A percentile compares a stretch with the other conserved stretches of the same genome.
Conservation (phyloP, 106 monocot species). For the Agapanthus africanus region DNA sequence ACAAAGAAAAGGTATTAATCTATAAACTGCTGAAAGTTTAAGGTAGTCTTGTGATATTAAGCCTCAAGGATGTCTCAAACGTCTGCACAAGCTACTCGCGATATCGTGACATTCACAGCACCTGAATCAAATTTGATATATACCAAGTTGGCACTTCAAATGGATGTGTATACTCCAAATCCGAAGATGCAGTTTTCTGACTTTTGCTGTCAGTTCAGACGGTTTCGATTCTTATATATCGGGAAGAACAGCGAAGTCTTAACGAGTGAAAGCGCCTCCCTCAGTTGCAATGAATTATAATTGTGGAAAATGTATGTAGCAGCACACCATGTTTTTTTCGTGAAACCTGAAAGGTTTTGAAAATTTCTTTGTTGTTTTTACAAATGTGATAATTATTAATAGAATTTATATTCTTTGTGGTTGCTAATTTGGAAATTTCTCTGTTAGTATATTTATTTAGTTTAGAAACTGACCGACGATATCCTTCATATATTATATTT, state of each 20-base stretch:
- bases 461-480: background rate
- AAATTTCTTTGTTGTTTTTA: background rate
- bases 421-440: too few species aligned
- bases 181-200: background rate
- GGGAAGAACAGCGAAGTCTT: too few species aligned
- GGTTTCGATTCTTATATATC: background rate
- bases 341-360: background rate
- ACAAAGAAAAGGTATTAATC: too few species aligned
- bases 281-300: background rate
- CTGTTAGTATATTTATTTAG: constrained; percentile 1
- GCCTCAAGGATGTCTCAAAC: too few species aligned
- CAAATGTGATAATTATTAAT: background rate
- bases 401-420: too few species aligned
- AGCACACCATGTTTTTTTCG: background rate
- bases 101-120: background rate
- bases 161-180: too few species aligned
- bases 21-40: too few species aligned
- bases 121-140: background rate
- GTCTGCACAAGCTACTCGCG: too few species aligned
- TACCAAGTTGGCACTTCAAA: too few species aligned
- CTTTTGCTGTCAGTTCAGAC: background rate
- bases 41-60: too few species aligned
- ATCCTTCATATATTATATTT: too few species aligned
- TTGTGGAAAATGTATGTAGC: background rate
- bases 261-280: too few species aligned